Base-by-base conservation (phyloP, 768 basidiomycete species). In the Psilocybe azurescens region DNA sequence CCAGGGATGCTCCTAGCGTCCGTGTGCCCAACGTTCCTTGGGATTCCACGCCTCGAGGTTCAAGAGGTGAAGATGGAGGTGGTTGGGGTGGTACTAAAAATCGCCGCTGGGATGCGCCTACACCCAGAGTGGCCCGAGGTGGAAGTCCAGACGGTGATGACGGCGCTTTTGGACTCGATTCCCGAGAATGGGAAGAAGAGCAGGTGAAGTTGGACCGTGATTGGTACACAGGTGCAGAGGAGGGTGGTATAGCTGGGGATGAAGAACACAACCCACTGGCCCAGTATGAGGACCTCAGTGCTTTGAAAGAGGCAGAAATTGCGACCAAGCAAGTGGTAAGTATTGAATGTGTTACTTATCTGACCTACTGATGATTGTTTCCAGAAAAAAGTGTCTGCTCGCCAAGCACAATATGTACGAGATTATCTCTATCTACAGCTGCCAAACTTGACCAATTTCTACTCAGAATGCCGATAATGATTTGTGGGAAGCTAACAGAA, bases 401-500 rank as follows among this genome's bases (percentile, higher is more conserved):
- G 90, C 60, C 96, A 99, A 75, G 96, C 96, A 0, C 96, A 98
- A 88, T 97, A 95, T 73, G 94, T 95, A 68, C 68, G 92, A 79
- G 4, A 18, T 1, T 3, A 46, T 54, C 14, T 16, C 38, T 48
- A 38, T 57, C 14, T 47, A 39, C 8, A 29, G 18, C 7, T 36
- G 33, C 11, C 33, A 36, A 52, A 41, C 24, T 53, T n/a, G 10
- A 11, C 2, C 18, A 24, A 68, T 36, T 8, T 65, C 47, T 5
- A 18, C 61, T 3, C 70, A 96, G 93, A 98, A 99, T 69, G 94
- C 94, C 24, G 97, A 99, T 74, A 99, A 97, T 69, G 97, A 99
- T 70, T 79, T 97, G 10, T 99, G 97, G 97, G 97, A 99, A 79
- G 93, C 93, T 7, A 99, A 99, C 72, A 93, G 97, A 70, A 96